These are phyloP conservation scores for Pleurotus platypus DNA, from an alignment of 768 basidiomycete genomes.

Conservation along the genomic window DNA sequence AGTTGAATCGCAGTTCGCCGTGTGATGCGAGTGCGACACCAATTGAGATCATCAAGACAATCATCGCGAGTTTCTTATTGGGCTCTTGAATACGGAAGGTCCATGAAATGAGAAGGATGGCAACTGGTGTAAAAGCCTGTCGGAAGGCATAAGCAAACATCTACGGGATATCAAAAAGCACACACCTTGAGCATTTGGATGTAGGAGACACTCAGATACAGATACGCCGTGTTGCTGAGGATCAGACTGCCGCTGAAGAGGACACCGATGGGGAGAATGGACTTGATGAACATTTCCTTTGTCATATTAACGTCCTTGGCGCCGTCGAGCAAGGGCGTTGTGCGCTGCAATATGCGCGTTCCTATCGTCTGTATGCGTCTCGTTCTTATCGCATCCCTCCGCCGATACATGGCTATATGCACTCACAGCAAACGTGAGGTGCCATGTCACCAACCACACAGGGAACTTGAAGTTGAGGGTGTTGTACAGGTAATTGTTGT, in stretches of 20 bases:
- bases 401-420: neutral
- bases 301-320: conserved; percentile 77
- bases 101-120: conserved; percentile 93
- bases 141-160: neutral
- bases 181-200: conserved; percentile 94
- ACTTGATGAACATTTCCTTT: conserved; percentile 71
- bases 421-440: conserved; percentile 65
- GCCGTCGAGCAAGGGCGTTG: conserved; percentile 77
- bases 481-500: conserved; percentile 92
- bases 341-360: conserved; percentile 81
- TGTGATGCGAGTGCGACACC: conserved; percentile 89
- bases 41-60: conserved; percentile 86
- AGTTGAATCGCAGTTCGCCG: conserved; percentile 84
- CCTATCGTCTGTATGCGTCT: conserved; percentile 56
- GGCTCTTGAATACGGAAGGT: conserved; percentile 85
- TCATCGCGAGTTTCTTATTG: conserved; percentile 71
- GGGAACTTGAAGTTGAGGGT: conserved; percentile 82
- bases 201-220: conserved; percentile 88
- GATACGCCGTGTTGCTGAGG: conserved; percentile 89
- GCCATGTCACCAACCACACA: conserved; percentile 91
- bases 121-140: conserved; percentile 87
- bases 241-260: conserved; percentile 92
- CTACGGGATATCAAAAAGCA: neutral
- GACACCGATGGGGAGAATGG: conserved; percentile 90
- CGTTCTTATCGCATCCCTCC: neutral